Evolutionary conservation across 129 eudicot species (phyloP).

Genomic region (Smallanthus sonchifolius): DNA sequence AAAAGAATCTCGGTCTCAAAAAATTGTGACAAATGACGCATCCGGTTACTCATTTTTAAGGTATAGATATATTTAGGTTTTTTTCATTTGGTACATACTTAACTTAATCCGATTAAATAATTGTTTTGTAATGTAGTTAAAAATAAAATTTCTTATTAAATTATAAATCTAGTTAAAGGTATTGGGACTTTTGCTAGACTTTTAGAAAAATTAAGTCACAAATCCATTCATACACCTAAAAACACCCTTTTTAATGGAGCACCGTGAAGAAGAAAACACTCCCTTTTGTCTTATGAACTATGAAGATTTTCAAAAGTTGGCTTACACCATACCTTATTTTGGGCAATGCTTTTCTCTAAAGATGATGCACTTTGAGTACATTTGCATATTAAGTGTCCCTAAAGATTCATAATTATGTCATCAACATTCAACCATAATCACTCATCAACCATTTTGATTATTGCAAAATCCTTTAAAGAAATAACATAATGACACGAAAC

Average conservation of each 20-base stretch:
- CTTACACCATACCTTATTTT: conserved; percentile 30
- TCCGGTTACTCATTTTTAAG: too few species aligned
- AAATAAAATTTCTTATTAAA: background rate
- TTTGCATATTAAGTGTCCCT: conserved; percentile 35
- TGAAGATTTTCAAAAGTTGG: conserved; percentile 22
- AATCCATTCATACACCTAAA: conserved; percentile 14
- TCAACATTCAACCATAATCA: conserved; percentile 21
- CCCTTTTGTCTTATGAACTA: conserved; percentile 5
- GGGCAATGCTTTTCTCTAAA: conserved; percentile 15
- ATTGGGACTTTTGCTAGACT: background rate
- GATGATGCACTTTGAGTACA: conserved; percentile 38
- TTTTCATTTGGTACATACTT: background rate
- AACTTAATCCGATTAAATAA: background rate
- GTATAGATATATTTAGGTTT: background rate
- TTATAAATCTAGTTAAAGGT: background rate
- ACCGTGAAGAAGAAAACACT: conserved; percentile 15
- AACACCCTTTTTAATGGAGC: conserved; percentile 1
- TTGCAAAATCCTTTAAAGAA: background rate
- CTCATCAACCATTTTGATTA: conserved; percentile 18
- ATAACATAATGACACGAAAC: too few species aligned
- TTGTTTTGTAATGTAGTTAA: background rate
- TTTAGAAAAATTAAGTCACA: background rate
- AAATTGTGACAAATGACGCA: too few species aligned
- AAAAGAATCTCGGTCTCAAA: too few species aligned
- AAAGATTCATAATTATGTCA: conserved; percentile 31